These are phyloP conservation scores for Cladophialophora carrionii DNA, from an alignment of 2,329 filamentous ascomycete species.

Conservation along the genomic window DNA sequence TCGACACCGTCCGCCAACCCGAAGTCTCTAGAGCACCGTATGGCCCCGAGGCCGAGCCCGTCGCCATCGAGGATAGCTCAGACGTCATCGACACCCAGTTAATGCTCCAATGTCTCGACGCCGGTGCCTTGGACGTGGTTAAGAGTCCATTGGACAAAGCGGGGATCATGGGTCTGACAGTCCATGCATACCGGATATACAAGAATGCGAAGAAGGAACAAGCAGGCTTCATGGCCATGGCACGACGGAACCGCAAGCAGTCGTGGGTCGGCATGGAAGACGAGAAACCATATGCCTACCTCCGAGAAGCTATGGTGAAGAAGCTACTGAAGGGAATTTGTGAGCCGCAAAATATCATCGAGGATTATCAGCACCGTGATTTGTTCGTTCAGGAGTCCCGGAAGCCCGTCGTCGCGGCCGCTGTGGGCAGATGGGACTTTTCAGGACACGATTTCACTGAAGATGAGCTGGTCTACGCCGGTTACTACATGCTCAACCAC, in stretches of 20 bases:
- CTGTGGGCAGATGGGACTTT: slow-evolving; percentile 81
- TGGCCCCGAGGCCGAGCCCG: slow-evolving; percentile 31
- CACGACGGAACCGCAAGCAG: slow-evolving; percentile 76
- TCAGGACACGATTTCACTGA: slow-evolving; percentile 87
- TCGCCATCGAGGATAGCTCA: slow-evolving; percentile 39
- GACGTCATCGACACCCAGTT: slow-evolving; percentile 55
- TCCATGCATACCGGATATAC: slow-evolving; percentile 81
- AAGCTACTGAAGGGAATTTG: slow-evolving; percentile 88
- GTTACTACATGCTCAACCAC: slow-evolving; percentile 88
- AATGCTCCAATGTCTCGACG: slow-evolving; percentile 75
- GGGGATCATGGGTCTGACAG: slow-evolving; percentile 73
- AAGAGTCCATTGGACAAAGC: slow-evolving; percentile 75
- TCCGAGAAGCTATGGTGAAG: slow-evolving; percentile 92
- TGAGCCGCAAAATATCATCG: slow-evolving; percentile 66
- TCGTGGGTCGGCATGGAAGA: slow-evolving; percentile 91
- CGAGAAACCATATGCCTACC: slow-evolving; percentile 82
- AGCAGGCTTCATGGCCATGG: slow-evolving; percentile 66
- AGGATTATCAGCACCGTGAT: slow-evolving; percentile 64
- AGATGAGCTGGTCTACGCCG: slow-evolving; percentile 84
- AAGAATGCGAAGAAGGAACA: slow-evolving; percentile 76
- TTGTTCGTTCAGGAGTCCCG: slow-evolving; percentile 70
- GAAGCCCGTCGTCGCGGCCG: slow-evolving; percentile 66
- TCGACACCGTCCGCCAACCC: slow-evolving; percentile 14
- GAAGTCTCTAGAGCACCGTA: slow-evolving; percentile 31
- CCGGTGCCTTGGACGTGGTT: slow-evolving; percentile 84